Conservation (phyloP, 1,284 basidiomycete species). For the Hypsizygus ulmarius region DNA sequence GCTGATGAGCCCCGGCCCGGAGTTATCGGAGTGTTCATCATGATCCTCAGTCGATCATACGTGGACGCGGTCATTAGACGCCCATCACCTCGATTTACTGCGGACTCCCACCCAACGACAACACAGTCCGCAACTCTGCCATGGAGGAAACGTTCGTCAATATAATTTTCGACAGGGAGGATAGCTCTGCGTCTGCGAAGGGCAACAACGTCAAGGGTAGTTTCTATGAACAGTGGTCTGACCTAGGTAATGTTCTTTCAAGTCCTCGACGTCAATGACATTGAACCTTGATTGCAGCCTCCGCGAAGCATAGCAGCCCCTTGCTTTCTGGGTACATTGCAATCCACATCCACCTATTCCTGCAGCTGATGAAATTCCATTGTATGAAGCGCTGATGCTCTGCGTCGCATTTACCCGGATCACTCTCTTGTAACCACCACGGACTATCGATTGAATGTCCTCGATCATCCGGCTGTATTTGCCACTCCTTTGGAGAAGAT, state of each 20-base stretch:
- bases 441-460: conserved; percentile 45
- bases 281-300: conserved; percentile 35
- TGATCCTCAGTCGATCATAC: too few species aligned
- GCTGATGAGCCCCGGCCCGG: too few species aligned
- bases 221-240: conserved; percentile 52
- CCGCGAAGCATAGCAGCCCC: conserved; percentile 45
- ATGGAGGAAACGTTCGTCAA: conserved; percentile 50
- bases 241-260: conserved; percentile 42
- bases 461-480: conserved; percentile 49
- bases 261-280: not conserved
- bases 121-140: not conserved
- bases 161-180: conserved; percentile 43
- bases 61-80: too few species aligned
- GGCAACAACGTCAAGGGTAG: conserved; percentile 19
- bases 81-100: not conserved
- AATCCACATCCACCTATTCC: conserved; percentile 3
- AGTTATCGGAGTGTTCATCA: too few species aligned
- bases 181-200: conserved; percentile 18
- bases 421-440: conserved; percentile 56
- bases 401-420: conserved; percentile 59
- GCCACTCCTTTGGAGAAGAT: conserved; percentile 46
- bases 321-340: conserved; percentile 43
- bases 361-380: not conserved
- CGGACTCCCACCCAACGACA: not conserved
- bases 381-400: conserved; percentile 38